Percentiles rank a stretch among this genome's conserved stretches.
Evolutionary conservation across 108 stramenopile species (phyloP).

Genomic region (Cylindrotheca closterium): DNA sequence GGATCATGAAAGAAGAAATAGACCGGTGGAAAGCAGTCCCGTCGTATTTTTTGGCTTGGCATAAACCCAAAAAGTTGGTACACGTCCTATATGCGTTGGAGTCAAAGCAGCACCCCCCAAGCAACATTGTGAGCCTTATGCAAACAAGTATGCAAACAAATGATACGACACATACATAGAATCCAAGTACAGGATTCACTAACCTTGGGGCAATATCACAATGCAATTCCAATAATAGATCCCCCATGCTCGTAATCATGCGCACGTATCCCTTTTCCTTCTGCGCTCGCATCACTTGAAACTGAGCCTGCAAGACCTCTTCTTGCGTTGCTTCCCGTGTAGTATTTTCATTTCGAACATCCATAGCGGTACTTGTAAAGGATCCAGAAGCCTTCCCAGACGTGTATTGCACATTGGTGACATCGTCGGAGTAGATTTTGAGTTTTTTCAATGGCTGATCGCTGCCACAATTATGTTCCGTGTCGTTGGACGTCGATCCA

Average conservation of each 20-base stretch:
- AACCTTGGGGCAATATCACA: conserved; percentile 85
- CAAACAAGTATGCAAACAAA: too few species aligned
- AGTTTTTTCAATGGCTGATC: conserved; percentile 15
- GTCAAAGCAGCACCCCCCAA: too few species aligned
- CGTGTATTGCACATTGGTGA: conserved; percentile 61
- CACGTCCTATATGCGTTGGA: too few species aligned
- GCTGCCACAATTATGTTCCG: conserved; percentile 1
- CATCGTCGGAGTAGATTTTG: conserved; percentile 63
- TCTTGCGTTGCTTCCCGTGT: conserved; percentile 80
- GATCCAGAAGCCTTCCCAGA: conserved; percentile 72
- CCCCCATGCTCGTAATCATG: conserved; percentile 80
- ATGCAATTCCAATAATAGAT: conserved; percentile 90
- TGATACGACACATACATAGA: not conserved
- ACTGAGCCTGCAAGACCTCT: conserved; percentile 84
- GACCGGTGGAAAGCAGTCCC: conserved; percentile 90
- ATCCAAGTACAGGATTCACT: not conserved
- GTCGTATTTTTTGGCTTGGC: conserved; percentile 80
- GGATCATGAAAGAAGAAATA: conserved; percentile 92
- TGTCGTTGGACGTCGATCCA: not conserved
- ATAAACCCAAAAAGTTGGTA: conserved; percentile 91
- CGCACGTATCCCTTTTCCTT: conserved; percentile 85
- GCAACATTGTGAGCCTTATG: too few species aligned
- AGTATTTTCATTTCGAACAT: conserved; percentile 47
- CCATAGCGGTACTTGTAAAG: conserved; percentile 70
- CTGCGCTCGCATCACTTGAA: conserved; percentile 41